phyloP scores from a whole-genome alignment of 352 stramenopile genomes.

The Aphanomyces cochlioides region DNA sequence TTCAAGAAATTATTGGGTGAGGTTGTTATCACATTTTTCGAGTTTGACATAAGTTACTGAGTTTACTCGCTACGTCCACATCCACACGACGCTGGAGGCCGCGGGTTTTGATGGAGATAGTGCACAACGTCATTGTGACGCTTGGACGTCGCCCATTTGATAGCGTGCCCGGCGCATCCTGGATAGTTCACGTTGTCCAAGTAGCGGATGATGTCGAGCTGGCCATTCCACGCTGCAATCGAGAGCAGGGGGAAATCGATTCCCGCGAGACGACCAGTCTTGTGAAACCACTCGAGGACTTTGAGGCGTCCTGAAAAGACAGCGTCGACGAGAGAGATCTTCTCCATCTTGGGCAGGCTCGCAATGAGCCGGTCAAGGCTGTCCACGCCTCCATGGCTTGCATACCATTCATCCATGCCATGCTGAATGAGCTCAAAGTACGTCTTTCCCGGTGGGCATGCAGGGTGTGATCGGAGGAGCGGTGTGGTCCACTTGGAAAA shows the following conservation, averaged over 20 bases:
- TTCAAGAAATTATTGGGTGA: no score
- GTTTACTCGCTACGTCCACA: no score
- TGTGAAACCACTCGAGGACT: neutral
- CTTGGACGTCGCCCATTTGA: neutral
- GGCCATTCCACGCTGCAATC: conserved; percentile 7
- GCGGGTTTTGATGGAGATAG: neutral
- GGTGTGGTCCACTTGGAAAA: neutral
- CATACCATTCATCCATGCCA: neutral
- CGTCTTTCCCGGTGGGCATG: neutral
- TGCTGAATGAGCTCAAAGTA: neutral
- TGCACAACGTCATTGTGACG: neutral
- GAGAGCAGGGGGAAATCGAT: conserved; percentile 1
- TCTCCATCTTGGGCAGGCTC: conserved; percentile 7
- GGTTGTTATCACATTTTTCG: no score
- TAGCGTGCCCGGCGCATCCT: neutral
- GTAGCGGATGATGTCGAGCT: conserved; percentile 1
- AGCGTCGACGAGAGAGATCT: neutral
- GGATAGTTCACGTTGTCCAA: neutral
- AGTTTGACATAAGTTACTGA: no score
- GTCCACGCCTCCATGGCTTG: neutral
- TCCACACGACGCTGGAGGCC: neutral
- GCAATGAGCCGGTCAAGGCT: neutral
- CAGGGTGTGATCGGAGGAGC: neutral
- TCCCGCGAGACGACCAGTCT: neutral
- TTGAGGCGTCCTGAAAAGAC: neutral